These are phyloP conservation scores for Beauveria caledonica DNA, from an alignment of 2,329 filamentous ascomycete genomes.

Conservation along the genomic window DNA sequence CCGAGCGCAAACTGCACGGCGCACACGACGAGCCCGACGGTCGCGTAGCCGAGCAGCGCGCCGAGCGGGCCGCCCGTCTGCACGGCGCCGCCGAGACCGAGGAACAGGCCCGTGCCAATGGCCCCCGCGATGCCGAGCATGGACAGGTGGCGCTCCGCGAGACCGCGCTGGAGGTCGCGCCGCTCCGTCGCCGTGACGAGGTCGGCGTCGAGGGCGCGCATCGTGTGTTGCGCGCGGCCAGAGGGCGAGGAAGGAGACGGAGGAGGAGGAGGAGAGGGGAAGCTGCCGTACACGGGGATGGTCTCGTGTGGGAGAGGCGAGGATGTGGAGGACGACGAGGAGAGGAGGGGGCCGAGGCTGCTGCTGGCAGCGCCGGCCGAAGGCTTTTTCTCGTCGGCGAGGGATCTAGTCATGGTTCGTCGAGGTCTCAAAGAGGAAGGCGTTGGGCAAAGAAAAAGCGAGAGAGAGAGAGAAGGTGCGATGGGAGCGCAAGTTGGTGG, in stretches of 20 bases:
- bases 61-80: constrained; percentile 40
- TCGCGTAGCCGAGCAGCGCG: constrained; percentile 44
- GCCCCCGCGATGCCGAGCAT: constrained; percentile 56
- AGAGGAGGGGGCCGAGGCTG: not conserved
- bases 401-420: too few relatives aligned
- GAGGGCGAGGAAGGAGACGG: too few relatives aligned
- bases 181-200: constrained; percentile 41
- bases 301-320: too few relatives aligned
- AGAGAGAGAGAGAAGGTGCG: too few relatives aligned
- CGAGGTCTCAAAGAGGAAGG: too few relatives aligned
- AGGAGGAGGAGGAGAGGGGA: not conserved
- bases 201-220: constrained; percentile 24
- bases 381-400: not conserved
- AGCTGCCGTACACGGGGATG: not conserved
- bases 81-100: constrained; percentile 48
- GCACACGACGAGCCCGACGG: constrained; percentile 48
- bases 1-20: constrained; percentile 52
- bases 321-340: not conserved
- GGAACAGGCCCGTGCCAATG: constrained; percentile 54
- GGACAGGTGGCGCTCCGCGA: constrained; percentile 44
- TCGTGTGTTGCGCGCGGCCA: too few relatives aligned
- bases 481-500: too few relatives aligned
- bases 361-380: not conserved
- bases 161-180: constrained; percentile 37
- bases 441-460: too few relatives aligned